These are phyloP conservation scores for Neofusicoccum umdonicola DNA, from an alignment of 2,329 filamentous ascomycete species.

Conservation along the genomic window DNA sequence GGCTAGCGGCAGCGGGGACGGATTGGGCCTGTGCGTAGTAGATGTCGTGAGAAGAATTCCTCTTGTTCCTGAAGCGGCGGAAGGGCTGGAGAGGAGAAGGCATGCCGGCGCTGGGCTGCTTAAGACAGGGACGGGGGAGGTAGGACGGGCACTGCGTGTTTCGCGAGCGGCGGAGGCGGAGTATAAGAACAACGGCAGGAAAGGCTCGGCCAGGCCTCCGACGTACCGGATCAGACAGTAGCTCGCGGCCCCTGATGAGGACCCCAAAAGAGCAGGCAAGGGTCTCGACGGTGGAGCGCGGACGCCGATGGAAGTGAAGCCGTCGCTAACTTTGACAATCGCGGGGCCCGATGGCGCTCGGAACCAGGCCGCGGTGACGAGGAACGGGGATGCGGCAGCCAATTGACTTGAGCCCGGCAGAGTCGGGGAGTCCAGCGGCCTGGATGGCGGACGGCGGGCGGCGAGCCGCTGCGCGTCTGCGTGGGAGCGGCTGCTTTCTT, in stretches of 20 bases:
- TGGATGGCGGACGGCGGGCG: neutral
- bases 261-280: neutral
- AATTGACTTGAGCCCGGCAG: neutral
- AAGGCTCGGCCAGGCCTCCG: neutral
- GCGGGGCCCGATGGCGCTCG: neutral
- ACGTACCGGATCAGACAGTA: neutral
- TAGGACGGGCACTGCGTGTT: neutral
- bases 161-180: neutral
- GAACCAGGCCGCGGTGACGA: neutral
- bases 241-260: neutral
- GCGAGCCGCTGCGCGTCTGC: neutral
- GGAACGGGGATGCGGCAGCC: neutral
- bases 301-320: conserved; percentile 3
- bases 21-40: neutral
- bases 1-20: neutral
- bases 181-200: neutral
- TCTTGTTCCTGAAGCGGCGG: neutral
- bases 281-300: neutral
- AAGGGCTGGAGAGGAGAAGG: neutral
- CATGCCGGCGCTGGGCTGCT: neutral
- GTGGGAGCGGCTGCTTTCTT: neutral
- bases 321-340: neutral
- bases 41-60: neutral
- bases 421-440: neutral
- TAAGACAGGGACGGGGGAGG: neutral